These are phyloP conservation scores for Cronartium quercuum DNA, from an alignment of 1,284 basidiomycete species.

Conservation along the genomic window DNA sequence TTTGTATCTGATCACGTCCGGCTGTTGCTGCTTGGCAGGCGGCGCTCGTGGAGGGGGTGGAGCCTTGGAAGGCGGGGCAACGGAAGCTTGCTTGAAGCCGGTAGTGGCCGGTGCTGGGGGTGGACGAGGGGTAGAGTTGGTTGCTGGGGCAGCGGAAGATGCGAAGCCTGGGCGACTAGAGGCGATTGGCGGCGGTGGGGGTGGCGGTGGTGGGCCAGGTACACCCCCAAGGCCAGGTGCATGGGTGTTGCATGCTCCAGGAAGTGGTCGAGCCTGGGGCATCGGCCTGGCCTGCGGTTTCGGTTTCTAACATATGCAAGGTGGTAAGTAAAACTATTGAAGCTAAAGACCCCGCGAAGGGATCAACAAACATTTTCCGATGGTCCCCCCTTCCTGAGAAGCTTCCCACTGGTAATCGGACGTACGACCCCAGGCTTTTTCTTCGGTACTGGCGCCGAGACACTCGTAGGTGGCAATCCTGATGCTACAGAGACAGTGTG, in stretches of 20 bases:
- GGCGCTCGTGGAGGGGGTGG: conserved; percentile 48
- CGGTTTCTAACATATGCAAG: conserved; percentile 47
- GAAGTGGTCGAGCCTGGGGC: conserved; percentile 49
- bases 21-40: conserved; percentile 41
- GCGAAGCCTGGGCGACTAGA: conserved; percentile 16
- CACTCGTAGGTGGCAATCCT: conserved; percentile 75
- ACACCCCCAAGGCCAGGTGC: conserved; percentile 49
- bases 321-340: conserved; percentile 7
- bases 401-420: conserved; percentile 77
- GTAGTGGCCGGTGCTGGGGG: conserved; percentile 14
- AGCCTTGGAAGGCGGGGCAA: conserved; percentile 56
- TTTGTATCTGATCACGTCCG: conserved; percentile 43
- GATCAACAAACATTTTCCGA: conserved; percentile 54
- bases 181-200: conserved; percentile 54
- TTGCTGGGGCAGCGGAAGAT: conserved; percentile 39
- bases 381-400: conserved; percentile 69
- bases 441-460: conserved; percentile 74
- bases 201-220: conserved; percentile 49
- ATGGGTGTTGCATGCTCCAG: conserved; percentile 41
- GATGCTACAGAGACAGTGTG: conserved; percentile 79
- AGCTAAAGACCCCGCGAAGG: conserved; percentile 41
- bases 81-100: conserved; percentile 42
- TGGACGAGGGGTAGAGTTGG: conserved; percentile 24
- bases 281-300: conserved; percentile 34
- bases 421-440: conserved; percentile 75